These are phyloP conservation scores for Trichoderma simmonsii DNA, from an alignment of 2,329 filamentous ascomycete genomes.

Conservation along the genomic window DNA sequence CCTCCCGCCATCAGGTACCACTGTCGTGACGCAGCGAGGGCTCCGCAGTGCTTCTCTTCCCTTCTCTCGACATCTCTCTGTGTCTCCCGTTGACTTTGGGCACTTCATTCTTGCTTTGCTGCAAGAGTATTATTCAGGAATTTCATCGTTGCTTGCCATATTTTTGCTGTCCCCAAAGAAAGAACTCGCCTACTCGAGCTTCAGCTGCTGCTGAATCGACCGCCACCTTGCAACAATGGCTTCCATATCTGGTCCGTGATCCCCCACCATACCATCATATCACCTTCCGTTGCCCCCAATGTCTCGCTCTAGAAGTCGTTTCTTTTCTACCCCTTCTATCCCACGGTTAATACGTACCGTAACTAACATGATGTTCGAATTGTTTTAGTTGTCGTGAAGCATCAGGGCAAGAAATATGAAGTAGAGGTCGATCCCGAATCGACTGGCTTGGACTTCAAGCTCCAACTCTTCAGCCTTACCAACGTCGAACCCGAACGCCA, in stretches of 20 bases:
- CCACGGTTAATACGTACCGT: background rate
- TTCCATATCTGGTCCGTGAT: constrained; percentile 50
- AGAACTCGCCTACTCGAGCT: background rate
- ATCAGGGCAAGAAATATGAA: constrained; percentile 92
- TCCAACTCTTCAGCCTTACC: constrained; percentile 90
- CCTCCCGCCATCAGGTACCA: constrained; percentile 30
- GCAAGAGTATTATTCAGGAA: background rate
- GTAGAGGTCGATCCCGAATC: constrained; percentile 83
- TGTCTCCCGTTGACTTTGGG: background rate
- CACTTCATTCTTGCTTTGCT: background rate
- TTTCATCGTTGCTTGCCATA: background rate
- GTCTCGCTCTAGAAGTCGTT: background rate
- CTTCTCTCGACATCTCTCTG: background rate
- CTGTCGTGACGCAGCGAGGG: constrained; percentile 30
- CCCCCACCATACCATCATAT: constrained; percentile 20
- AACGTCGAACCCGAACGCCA: constrained; percentile 95
- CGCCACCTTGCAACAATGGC: constrained; percentile 43
- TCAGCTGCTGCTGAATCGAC: constrained; percentile 9
- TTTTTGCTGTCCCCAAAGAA: background rate
- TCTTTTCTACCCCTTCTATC: background rate
- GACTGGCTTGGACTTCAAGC: constrained; percentile 90
- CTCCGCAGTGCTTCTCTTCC: background rate
- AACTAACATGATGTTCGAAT: background rate
- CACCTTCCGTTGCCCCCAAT: background rate
- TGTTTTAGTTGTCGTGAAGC: constrained; percentile 78